Conservation (phyloP, 2,329 filamentous ascomycete genomes). For the Thielaviopsis ethacetica region DNA sequence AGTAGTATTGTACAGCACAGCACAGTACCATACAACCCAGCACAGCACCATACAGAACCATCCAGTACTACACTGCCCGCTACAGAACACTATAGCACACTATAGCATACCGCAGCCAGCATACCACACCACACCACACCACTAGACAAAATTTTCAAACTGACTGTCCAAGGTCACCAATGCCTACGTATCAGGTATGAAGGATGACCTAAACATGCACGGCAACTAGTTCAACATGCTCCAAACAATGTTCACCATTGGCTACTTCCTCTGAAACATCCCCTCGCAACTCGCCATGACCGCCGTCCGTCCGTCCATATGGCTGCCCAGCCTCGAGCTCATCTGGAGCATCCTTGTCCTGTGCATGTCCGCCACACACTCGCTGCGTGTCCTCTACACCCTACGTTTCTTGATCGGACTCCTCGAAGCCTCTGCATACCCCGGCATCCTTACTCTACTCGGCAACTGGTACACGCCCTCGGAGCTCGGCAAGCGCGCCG, state of each 20-base stretch:
- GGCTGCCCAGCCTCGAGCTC: constrained; percentile 23
- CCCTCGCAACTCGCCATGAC: constrained; percentile 25
- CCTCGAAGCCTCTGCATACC: constrained; percentile 23
- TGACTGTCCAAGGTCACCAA: constrained; percentile 18
- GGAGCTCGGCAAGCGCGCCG: constrained; percentile 26
- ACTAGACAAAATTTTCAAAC: too few relatives aligned
- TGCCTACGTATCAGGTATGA: constrained; percentile 27
- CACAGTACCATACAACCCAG: too few relatives aligned
- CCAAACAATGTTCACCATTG: constrained; percentile 38
- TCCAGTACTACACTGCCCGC: too few relatives aligned
- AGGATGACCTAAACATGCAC: constrained; percentile 34
- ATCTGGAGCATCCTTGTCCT: constrained; percentile 21
- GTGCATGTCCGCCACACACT: constrained; percentile 22
- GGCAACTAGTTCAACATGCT: constrained; percentile 38
- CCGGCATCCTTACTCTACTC: constrained; percentile 23
- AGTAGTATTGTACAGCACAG: too few relatives aligned
- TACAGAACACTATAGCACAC: too few relatives aligned
- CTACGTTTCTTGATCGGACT: constrained; percentile 29
- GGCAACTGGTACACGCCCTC: constrained; percentile 28
- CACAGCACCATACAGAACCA: too few relatives aligned
- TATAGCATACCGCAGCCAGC: too few relatives aligned
- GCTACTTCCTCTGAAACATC: constrained; percentile 36
- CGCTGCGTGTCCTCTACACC: constrained; percentile 21
- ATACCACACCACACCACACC: too few relatives aligned
- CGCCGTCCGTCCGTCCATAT: constrained; percentile 23